Base-by-base conservation (phyloP, 257 asterid species). In the Solanum boliviense region DNA sequence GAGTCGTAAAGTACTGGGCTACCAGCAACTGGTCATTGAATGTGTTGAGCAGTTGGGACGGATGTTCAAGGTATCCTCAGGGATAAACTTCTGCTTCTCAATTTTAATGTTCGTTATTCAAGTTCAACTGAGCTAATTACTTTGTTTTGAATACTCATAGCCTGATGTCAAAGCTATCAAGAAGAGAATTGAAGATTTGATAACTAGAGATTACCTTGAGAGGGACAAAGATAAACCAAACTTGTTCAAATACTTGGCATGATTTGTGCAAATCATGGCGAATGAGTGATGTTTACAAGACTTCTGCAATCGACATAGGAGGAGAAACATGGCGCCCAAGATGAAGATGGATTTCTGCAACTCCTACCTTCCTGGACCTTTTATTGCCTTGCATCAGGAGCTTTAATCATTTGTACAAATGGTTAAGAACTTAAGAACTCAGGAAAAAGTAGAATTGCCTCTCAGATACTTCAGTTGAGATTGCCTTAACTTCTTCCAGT, bases 131-230 rank as follows among this genome's bases (percentile, higher is more conserved):
- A 87, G 84, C 85, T 56, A 44, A 89, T 70, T 87, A 38, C 41
- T 27, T 81, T 46, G 68, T 81, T 44, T 79, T 29, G 9, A 9
- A 46, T 81, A 82, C 84, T 25, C 89, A 56, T 88, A 97, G 99
- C 99, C 99, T 25, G 99, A 97, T 84, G 98, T 97, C 36, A 97
- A 97, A 92, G 98, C 99, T 32, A 97, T 97, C 92, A 97, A 97
- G 92, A 97, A 97, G 93, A 94, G 99, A 90, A 94, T 97, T 15
- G 99, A 97, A 92, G 99, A 96, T 89, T 86, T 97, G 92, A 97
- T 97, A 86, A 96, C 97, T 70, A 93, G 99, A 65, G 99, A 97
- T 73, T 97, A 97, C 91, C 90, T 97, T 44, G 98, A 97, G 84
- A 92, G 99, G 84, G 99, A 97, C 96, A 96, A 93, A 89, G 99